These are phyloP conservation scores for Hypoxylon sp. DNA, from an alignment of 2,329 filamentous ascomycete genomes.

Conservation along the genomic window DNA sequence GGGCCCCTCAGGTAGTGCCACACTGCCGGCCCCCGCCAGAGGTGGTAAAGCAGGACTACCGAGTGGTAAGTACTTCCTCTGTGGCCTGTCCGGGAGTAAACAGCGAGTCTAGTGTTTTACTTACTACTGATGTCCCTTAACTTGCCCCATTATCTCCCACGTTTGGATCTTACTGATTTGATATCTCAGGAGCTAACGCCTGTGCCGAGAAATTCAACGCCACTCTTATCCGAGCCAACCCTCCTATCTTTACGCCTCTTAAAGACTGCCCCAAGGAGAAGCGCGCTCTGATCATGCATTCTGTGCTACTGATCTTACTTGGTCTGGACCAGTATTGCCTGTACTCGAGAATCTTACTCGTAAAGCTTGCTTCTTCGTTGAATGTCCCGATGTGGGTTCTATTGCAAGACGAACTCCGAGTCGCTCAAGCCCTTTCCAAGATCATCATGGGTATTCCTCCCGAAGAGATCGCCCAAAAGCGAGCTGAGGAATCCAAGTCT, in stretches of 20 bases:
- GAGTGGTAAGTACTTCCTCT: slow-evolving; percentile 57
- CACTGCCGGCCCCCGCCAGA: slow-evolving; percentile 55
- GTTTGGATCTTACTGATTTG: slow-evolving; percentile 35
- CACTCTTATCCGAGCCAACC: slow-evolving; percentile 66
- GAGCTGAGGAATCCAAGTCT: slow-evolving; percentile 75
- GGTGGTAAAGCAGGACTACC: slow-evolving; percentile 53
- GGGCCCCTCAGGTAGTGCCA: slow-evolving; percentile 53
- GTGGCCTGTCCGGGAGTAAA: slow-evolving; percentile 34
- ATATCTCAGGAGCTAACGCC: slow-evolving; percentile 50
- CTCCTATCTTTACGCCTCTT: slow-evolving; percentile 73
- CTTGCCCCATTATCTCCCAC: neutral
- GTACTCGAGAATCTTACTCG: slow-evolving; percentile 79
- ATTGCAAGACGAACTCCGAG: slow-evolving; percentile 79
- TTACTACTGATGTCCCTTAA: slow-evolving; percentile 13
- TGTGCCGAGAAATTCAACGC: slow-evolving; percentile 65
- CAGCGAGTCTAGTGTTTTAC: slow-evolving; percentile 29
- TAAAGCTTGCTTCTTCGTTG: slow-evolving; percentile 79
- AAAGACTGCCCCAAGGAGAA: slow-evolving; percentile 72
- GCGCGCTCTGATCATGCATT: slow-evolving; percentile 78
- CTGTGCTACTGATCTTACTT: slow-evolving; percentile 78
- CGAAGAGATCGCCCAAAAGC: slow-evolving; percentile 75
- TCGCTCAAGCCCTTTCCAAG: slow-evolving; percentile 81
- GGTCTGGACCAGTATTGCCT: slow-evolving; percentile 84
- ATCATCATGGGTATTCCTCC: slow-evolving; percentile 79
- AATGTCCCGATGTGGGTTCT: slow-evolving; percentile 76